phyloP scores from a whole-genome alignment of 2,329 filamentous ascomycete species.

The Pyrenochaeta sp. region DNA sequence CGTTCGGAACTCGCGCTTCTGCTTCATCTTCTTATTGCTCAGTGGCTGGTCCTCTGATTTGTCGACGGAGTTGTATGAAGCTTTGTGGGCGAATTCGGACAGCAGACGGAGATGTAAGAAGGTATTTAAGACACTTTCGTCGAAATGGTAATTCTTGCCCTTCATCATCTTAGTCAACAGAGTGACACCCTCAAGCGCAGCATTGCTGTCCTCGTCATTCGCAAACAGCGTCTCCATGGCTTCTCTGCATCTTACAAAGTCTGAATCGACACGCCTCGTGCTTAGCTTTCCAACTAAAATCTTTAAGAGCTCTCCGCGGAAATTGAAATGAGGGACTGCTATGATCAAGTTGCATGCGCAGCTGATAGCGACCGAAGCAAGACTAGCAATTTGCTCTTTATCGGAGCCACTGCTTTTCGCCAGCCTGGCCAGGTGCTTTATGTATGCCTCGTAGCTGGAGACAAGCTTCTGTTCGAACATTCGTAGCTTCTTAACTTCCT shows the following conservation, averaged over 20 bases:
- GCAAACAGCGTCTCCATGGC: constrained; percentile 83
- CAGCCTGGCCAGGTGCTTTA: constrained; percentile 76
- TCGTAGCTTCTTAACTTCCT: constrained; percentile 84
- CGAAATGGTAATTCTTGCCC: constrained; percentile 79
- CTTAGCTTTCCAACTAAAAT: constrained; percentile 88
- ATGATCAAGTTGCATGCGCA: constrained; percentile 85
- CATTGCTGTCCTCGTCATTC: constrained; percentile 88
- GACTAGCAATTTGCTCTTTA: constrained; percentile 48
- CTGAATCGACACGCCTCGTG: constrained; percentile 72
- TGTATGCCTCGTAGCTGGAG: constrained; percentile 82
- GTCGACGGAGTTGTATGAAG: constrained; percentile 79
- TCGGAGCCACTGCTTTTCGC: constrained; percentile 64
- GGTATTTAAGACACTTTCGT: constrained; percentile 87
- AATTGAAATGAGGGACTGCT: constrained; percentile 96
- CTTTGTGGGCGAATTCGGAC: constrained; percentile 86
- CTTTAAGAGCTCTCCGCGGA: constrained; percentile 84
- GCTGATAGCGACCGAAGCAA: constrained; percentile 80
- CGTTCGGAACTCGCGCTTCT: constrained; percentile 85
- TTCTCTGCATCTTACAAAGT: constrained; percentile 79
- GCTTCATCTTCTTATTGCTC: constrained; percentile 69
- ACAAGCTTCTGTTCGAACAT: constrained; percentile 89
- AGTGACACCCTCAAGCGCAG: constrained; percentile 85
- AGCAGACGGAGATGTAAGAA: constrained; percentile 90
- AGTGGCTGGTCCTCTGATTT: constrained; percentile 58
- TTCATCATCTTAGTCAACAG: constrained; percentile 96